Evolutionary conservation across 2,329 filamentous ascomycete species (phyloP).

Genomic region (Hymenoscyphus salicellus): DNA sequence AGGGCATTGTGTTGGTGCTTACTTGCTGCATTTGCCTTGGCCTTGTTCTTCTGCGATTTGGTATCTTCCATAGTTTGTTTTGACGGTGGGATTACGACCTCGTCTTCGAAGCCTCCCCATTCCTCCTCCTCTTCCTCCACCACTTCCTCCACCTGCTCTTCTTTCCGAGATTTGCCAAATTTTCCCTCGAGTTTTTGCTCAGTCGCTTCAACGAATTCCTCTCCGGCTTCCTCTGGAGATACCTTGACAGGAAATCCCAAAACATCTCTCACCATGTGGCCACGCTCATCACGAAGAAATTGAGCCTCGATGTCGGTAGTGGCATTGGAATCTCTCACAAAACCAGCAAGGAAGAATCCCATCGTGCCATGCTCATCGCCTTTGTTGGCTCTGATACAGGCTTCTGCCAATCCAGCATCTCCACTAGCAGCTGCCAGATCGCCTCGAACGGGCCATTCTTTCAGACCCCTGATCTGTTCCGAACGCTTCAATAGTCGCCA

Average conservation of each 20-base stretch:
- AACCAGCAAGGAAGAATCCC: conserved; percentile 93
- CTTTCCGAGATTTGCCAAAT: not conserved
- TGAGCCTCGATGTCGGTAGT: conserved; percentile 16
- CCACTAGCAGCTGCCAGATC: conserved; percentile 45
- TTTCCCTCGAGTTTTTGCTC: not conserved
- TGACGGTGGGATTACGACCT: not conserved
- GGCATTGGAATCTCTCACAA: conserved; percentile 52
- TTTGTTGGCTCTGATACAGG: conserved; percentile 78
- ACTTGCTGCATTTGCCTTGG: conserved; percentile 3
- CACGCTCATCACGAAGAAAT: conserved; percentile 48
- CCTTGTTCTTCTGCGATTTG: not conserved
- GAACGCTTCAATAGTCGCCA: conserved; percentile 75
- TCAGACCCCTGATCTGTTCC: conserved; percentile 74
- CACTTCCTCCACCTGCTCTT: not conserved
- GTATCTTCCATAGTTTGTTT: not conserved
- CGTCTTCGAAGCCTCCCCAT: conserved; percentile 16
- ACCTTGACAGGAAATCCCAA: conserved; percentile 40
- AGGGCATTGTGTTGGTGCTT: conserved; percentile 9
- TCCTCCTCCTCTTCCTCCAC: conserved; percentile 11
- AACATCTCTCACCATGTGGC: conserved; percentile 47
- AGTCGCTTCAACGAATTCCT: not conserved
- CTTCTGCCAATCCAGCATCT: conserved; percentile 59
- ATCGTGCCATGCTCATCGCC: conserved; percentile 81
- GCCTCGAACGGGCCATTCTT: conserved; percentile 69
- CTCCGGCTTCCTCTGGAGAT: not conserved